These are phyloP conservation scores for Lithospermum erythrorhizon DNA, from an alignment of 257 asterid species.

Conservation along the genomic window DNA sequence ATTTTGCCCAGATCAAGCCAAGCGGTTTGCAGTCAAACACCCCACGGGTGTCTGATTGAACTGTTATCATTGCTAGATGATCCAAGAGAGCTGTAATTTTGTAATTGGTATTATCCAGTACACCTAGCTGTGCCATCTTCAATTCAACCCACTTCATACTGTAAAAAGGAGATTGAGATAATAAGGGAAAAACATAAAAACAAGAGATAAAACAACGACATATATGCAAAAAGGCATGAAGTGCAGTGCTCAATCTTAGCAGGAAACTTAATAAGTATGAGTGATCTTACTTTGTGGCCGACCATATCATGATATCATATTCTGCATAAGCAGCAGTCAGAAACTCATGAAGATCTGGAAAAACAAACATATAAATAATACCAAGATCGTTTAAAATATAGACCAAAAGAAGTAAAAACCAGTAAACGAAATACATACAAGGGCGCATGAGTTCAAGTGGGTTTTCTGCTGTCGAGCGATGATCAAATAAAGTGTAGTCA, in stretches of 20 bases:
- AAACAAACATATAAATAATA: constrained; percentile 5
- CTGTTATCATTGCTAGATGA: constrained; percentile 86
- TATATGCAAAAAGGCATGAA: too few species aligned
- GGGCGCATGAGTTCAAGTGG: constrained; percentile 92
- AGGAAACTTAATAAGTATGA: not conserved
- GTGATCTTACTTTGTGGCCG: constrained; percentile 69
- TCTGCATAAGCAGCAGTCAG: constrained; percentile 85
- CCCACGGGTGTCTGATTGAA: constrained; percentile 73
- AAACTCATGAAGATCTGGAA: constrained; percentile 92
- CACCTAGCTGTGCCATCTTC: constrained; percentile 95
- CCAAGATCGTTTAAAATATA: constrained; percentile 6
- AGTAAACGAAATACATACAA: constrained; percentile 40
- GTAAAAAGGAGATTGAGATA: constrained; percentile 15
- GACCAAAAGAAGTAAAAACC: constrained; percentile 4
- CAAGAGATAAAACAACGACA: not conserved
- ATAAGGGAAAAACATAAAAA: constrained; percentile 1
- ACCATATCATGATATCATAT: constrained; percentile 96
- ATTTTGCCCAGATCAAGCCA: constrained; percentile 86
- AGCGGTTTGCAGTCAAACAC: constrained; percentile 88
- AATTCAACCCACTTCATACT: constrained; percentile 96
- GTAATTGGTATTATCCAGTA: constrained; percentile 64
- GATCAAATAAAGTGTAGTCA: constrained; percentile 89
- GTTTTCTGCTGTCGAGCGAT: constrained; percentile 90
- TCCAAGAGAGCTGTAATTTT: constrained; percentile 87
- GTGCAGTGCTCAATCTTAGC: not conserved